Percentiles rank a stretch among this genome's conserved stretches.
phyloP scores from a whole-genome alignment of 305 asterid genomes.

The Solanum hybrid region DNA sequence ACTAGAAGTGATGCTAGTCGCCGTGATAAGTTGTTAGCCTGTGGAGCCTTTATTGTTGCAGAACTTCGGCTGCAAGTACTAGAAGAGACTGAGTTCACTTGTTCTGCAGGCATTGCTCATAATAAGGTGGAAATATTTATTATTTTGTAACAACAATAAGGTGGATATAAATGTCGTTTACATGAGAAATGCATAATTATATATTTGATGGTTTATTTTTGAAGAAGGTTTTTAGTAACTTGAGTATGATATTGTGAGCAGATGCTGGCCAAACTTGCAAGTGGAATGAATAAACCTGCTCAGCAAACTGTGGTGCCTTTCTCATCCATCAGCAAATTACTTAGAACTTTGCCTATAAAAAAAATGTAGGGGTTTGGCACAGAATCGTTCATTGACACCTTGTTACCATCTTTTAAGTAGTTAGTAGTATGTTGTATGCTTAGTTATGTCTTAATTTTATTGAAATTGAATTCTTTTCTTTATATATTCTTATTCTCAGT shows the following conservation, averaged over 20 bases:
- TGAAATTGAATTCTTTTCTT: not conserved
- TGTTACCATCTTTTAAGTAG: not conserved
- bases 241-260: constrained; percentile 23
- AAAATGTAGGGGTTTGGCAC: constrained; percentile 44
- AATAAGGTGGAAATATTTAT: constrained; percentile 51
- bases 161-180: not conserved
- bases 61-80: constrained; percentile 77
- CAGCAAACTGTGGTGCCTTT: constrained; percentile 87
- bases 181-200: not conserved
- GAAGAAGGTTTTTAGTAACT: not conserved
- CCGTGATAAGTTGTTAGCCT: constrained; percentile 71
- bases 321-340: constrained; percentile 61
- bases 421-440: not conserved
- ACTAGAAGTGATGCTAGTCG: constrained; percentile 38
- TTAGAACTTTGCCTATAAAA: constrained; percentile 70
- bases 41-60: constrained; percentile 87
- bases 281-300: constrained; percentile 98
- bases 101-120: constrained; percentile 97
- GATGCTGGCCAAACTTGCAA: constrained; percentile 94
- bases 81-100: constrained; percentile 75
- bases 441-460: not conserved
- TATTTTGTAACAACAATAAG: not conserved
- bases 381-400: not conserved
- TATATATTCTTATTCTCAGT: not conserved
- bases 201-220: not conserved